Conservation (phyloP, 2,329 filamentous ascomycete species). For the Periglandula ipomoeae region DNA sequence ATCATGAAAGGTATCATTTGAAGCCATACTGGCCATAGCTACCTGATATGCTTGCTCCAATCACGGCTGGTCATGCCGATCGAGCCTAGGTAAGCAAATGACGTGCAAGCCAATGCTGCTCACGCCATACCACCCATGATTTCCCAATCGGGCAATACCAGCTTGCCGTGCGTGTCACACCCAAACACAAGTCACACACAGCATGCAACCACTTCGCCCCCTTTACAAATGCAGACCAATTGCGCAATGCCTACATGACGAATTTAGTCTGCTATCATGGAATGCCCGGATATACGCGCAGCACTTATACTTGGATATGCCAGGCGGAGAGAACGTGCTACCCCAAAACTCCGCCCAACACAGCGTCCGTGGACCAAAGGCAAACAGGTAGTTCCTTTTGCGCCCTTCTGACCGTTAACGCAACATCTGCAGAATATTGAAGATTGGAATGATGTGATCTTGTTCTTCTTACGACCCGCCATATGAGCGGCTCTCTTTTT, state of each 20-base stretch:
- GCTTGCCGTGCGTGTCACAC: background rate
- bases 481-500: too few relatives aligned
- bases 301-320: too few relatives aligned
- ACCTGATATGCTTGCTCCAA: too few relatives aligned
- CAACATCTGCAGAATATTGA: too few relatives aligned
- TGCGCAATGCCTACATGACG: constrained; percentile 1
- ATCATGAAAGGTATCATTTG: too few relatives aligned
- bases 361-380: too few relatives aligned
- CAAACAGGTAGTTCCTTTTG: too few relatives aligned
- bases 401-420: too few relatives aligned
- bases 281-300: background rate
- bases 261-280: background rate
- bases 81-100: constrained; percentile 3
- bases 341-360: background rate
- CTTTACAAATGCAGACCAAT: constrained; percentile 1
- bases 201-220: background rate
- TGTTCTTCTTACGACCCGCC: background rate
- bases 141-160: background rate
- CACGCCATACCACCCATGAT: background rate
- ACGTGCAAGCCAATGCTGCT: constrained; percentile 2
- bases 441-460: background rate
- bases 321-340: background rate
- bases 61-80: background rate
- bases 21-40: too few relatives aligned
- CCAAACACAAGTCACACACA: background rate